Percentiles rank a stretch among this genome's conserved stretches.
Conservation (phyloP, 192 early-diverging fungal genomes). For the Rhizophagus clarus region DNA sequence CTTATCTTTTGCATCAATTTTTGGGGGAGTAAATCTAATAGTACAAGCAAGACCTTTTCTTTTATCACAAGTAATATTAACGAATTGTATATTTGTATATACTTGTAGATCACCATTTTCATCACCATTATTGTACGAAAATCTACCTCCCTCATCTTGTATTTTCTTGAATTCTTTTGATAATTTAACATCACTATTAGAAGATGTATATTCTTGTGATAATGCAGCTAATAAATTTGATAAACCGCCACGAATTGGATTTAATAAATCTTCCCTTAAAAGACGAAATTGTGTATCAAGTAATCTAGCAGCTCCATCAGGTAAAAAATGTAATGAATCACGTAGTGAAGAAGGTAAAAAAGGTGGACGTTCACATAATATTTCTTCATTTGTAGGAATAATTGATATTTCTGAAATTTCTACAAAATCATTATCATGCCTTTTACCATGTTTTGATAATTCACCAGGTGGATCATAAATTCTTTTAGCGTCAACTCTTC, state of each 20-base stretch:
- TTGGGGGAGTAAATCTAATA: neutral
- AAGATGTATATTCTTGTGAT: slow-evolving; percentile 11
- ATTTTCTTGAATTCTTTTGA: slow-evolving; percentile 5
- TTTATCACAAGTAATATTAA: neutral
- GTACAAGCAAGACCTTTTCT: neutral
- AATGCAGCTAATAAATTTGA: slow-evolving; percentile 36
- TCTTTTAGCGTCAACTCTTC: neutral
- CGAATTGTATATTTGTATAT: neutral
- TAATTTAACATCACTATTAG: too few species aligned
- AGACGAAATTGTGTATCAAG: slow-evolving; percentile 64
- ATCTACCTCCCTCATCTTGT: neutral
- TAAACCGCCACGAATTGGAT: slow-evolving; percentile 47
- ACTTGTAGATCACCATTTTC: neutral
- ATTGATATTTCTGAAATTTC: slow-evolving; percentile 50
- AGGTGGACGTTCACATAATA: slow-evolving; percentile 39
- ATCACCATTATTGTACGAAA: too few species aligned
- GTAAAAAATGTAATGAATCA: slow-evolving; percentile 49
- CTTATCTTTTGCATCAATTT: neutral
- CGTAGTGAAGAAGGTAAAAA: slow-evolving; percentile 47
- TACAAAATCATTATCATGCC: slow-evolving; percentile 58
- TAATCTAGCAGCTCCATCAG: slow-evolving; percentile 46
- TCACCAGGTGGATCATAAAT: slow-evolving; percentile 27
- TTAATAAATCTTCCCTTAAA: slow-evolving; percentile 59
- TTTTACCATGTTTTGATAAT: slow-evolving; percentile 38
- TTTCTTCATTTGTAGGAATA: slow-evolving; percentile 58